Base-by-base conservation (phyloP, 1,139 yeast species). In the Blastobotrys indianensis region DNA sequence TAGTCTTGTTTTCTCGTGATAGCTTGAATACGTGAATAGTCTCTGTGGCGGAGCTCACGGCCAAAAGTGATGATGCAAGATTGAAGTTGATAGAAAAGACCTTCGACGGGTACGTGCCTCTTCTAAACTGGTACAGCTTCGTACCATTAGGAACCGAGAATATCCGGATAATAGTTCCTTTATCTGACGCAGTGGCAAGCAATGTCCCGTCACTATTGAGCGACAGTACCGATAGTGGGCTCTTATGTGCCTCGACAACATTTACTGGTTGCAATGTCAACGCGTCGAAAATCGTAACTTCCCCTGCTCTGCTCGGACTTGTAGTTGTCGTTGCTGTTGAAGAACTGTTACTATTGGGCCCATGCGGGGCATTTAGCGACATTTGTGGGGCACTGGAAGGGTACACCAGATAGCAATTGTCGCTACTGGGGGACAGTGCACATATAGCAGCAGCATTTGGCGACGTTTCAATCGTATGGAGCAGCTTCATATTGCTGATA, bases 61-160 rank as follows among this genome's bases (percentile, higher is more conserved):
- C 78, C 35, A 92, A 75, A 59, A 84, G 80, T 44, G 73, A 72
- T 54, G 88, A 83, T 55, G 85, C 85, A 31, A 76, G 74, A 57
- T 94, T 84, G 66, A 92, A 92, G 32, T 82, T 77, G 53, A 92
- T 73, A 1, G 95, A 82, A 60, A 82, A 84, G n/a, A 92, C 87
- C 58, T 76, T 81, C 5, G 97, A 84, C 2, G 95, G 94, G 61
- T 90, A 90, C 1, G 97, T 85, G 1, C 98, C 98, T 60, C 97
- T 75, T 55, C 98, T 74, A 65, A 92, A 92, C 64, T 92, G 97
- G 60, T 79, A 87, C 43, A 90, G 67, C 59, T 90, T 86, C 16
- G 79, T 74, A 0, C 97, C 97, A 0, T 85, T 77, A 25, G 82
- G 84, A 1, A 87, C 87, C n/a, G 82, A 74, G 59, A 92, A 92